Base-by-base conservation (phyloP, 352 stramenopile species). In the Thalassiosira oceanica region DNA sequence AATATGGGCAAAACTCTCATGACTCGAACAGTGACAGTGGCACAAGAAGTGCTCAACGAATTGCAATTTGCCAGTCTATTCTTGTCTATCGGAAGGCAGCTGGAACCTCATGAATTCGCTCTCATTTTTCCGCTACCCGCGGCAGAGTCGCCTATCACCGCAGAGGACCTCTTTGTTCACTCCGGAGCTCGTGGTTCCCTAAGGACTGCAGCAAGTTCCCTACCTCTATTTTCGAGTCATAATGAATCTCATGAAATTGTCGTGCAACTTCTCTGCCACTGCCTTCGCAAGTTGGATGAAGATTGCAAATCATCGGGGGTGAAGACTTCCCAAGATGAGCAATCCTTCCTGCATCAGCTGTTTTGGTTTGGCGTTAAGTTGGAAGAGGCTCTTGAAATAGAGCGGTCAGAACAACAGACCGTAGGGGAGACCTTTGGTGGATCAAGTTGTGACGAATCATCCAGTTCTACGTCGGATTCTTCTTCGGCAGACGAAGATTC, bases 281-380 rank as follows among this genome's bases (percentile, higher is more conserved):
- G 68, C 39, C 55, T 78, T 18, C 36, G 31, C 18, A 66, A 55
- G 46, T 69, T 78, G 16, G 51, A 69, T 23, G 39, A 65, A 33
- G 69, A 51, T 11, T 52, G 18, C 31, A 41, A 11, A 2, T 60
- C 51, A 20, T 24, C 28, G 53, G 44, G 41, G 23, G 13, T 28
- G 27, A 18, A 42, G 10, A 43, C 45, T 27, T 75, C 56, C 23
- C 10, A 6, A 48, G 62, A 80, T 56, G 69, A 80, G 35, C 52
- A 66, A 46, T 49, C 43, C 24, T 80, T 67, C 49, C 21, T 80
- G 27, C 69, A 75, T 39, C 69, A 80, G 48, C 49, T 80, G 20
- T 80, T 71, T 62, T 75, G 63, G 63, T 80, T 80, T 62, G 69
- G 69, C 2, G 69, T 80, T 5, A 80, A 80, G 43, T 37, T 80